Evolutionary conservation across 345 rosid genomes (phyloP), one percentile per base, ranked within the genome.

Genomic region (Eucalyptus tenuipes): DNA sequence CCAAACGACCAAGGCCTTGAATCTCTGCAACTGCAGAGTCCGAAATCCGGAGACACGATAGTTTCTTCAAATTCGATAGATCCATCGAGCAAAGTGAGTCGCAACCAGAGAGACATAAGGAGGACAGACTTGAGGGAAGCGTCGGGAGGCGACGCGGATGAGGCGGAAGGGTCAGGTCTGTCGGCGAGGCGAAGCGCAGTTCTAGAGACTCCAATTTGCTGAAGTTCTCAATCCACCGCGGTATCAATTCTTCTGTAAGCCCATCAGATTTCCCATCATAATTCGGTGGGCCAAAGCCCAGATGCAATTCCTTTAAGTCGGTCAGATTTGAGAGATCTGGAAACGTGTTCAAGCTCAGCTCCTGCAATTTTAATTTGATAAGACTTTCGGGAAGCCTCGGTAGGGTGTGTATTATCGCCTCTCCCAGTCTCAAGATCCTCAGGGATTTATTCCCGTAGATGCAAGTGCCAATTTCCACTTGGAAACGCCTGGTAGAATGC

Each of bases 91-190:
- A 29, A 61, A 27, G 33, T 6, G 68, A 13, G 8, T 3, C 3
- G 17, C 3, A 61, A 13, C 1, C 0, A 2, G 0, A 0, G 5
- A 61, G 7, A 6, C 0, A 0, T 6, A 61, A 61, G 37, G 37
- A 61, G 37, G 71, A 29, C 13, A 61, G 29, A 61, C 1, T 61
- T 4, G 71, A 29, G 37, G 71, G 71, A 61, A 61, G 71, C 5
- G 4, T 27, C 33, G 4, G 8, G 16, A 61, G 68, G 68, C 7
- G 15, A 59, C 5, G 9, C 31, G 13, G 33, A 27, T 61, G 68
- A 13, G 17, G 33, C 13, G 33, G 68, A 33, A 27, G 31, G 68
- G 17, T 61, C 2, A 5, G 7, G 66, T 27, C 17, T 11, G 8
- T 27, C 1, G 15, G 13, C 12, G 7, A 27, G 66, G 15, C 3